phyloP scores from a whole-genome alignment of 768 basidiomycete genomes.

The Pleurotus eryngii region DNA sequence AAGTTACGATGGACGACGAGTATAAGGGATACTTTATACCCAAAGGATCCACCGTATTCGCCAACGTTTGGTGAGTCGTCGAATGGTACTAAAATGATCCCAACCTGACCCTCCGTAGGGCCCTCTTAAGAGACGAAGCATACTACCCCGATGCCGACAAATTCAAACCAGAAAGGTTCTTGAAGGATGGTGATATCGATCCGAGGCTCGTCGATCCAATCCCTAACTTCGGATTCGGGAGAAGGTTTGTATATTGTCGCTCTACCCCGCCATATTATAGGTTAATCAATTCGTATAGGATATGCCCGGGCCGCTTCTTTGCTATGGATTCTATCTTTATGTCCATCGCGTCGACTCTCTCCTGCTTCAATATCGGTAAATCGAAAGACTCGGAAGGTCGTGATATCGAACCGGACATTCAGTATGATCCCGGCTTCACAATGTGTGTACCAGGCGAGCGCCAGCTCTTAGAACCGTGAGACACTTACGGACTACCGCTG shows the following conservation, averaged over 20 bases:
- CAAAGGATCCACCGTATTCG: neutral
- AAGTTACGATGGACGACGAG: neutral
- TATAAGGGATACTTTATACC: conserved; percentile 1
- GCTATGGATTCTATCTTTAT: neutral
- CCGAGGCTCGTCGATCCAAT: conserved; percentile 8
- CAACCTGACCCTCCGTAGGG: conserved; percentile 14
- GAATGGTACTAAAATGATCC: neutral
- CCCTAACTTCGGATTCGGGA: conserved; percentile 33
- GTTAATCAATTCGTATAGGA: neutral
- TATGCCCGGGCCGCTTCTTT: neutral
- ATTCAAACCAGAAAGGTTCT: conserved; percentile 26
- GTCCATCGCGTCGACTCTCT: neutral
- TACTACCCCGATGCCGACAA: conserved; percentile 23
- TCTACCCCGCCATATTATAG: neutral
- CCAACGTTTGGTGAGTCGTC: neutral
- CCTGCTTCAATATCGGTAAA: too few species aligned
- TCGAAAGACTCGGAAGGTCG: too few species aligned
- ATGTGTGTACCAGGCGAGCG: too few species aligned
- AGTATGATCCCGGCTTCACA: too few species aligned
- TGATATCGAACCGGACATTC: too few species aligned
- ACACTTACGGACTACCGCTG: too few species aligned
- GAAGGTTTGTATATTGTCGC: conserved; percentile 17
- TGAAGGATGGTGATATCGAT: conserved; percentile 10
- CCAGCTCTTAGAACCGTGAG: too few species aligned
- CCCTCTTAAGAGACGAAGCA: conserved; percentile 24